Percentiles rank a stretch among this genome's conserved stretches.
phyloP scores from a whole-genome alignment of 345 rosid species.

The Pistacia vera region DNA sequence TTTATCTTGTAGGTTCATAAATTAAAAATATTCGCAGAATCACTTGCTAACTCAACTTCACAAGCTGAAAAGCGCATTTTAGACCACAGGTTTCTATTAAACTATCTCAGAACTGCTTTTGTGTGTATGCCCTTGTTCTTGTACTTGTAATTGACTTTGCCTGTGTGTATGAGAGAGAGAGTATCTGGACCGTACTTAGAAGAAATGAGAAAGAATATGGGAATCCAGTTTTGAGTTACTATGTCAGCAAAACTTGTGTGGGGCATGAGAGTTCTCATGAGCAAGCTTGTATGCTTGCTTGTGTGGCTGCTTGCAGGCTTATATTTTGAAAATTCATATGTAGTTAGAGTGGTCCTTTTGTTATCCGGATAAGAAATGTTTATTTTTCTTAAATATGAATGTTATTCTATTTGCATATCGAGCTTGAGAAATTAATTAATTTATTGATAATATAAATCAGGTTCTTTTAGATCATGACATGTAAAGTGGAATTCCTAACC shows the following conservation, averaged over 20 bases:
- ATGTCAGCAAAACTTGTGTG: not conserved
- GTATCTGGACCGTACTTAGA: not conserved
- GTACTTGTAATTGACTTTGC: not conserved
- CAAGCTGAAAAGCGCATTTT: conserved; percentile 79
- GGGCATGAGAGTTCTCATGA: too few species aligned
- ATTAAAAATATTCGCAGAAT: conserved; percentile 79
- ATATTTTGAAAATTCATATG: too few species aligned
- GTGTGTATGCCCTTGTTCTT: not conserved
- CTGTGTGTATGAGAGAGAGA: not conserved
- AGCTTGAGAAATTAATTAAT: too few species aligned
- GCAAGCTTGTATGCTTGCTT: too few species aligned
- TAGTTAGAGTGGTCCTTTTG: too few species aligned
- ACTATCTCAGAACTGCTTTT: conserved; percentile 15
- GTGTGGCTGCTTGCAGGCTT: too few species aligned
- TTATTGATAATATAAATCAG: too few species aligned
- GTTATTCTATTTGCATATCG: too few species aligned
- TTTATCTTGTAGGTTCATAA: conserved; percentile 67
- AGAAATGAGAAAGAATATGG: not conserved
- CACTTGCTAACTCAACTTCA: conserved; percentile 69
- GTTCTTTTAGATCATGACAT: too few species aligned
- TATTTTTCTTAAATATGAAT: too few species aligned
- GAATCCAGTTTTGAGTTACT: not conserved
- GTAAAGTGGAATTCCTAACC: too few species aligned
- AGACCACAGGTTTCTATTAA: conserved; percentile 67
- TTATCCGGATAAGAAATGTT: too few species aligned